These are phyloP conservation scores for Lactarius deliciosus DNA, from an alignment of 768 basidiomycete species.

Conservation along the genomic window DNA sequence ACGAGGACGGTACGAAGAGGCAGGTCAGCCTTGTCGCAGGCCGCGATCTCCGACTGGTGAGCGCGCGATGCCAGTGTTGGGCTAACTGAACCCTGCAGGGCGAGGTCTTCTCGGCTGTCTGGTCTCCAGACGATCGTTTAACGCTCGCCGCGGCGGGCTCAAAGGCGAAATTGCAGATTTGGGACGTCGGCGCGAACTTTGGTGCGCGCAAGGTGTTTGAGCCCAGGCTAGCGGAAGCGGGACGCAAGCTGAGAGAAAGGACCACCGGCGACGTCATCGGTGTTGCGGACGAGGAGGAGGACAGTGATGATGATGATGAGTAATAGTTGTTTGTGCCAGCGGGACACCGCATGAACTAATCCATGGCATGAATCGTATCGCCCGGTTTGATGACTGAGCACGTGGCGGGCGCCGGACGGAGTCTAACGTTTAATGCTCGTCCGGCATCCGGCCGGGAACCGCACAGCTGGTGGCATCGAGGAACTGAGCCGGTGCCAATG, in stretches of 20 bases:
- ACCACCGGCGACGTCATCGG: slow-evolving; percentile 65
- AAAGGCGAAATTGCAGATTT: slow-evolving; percentile 90
- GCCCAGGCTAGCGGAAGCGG: slow-evolving; percentile 70
- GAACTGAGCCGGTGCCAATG: too few species aligned
- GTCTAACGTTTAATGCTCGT: too few species aligned
- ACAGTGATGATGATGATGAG: slow-evolving; percentile 48
- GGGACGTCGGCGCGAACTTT: slow-evolving; percentile 87
- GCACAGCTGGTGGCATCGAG: too few species aligned
- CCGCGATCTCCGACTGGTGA: slow-evolving; percentile 86
- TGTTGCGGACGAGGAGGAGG: slow-evolving; percentile 67
- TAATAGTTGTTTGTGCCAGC: slow-evolving; percentile 27
- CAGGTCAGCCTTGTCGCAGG: slow-evolving; percentile 83
- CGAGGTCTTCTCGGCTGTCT: slow-evolving; percentile 90
- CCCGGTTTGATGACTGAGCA: too few species aligned
- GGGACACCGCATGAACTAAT: not conserved
- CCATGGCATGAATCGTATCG: too few species aligned
- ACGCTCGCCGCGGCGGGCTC: slow-evolving; percentile 94
- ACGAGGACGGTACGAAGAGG: slow-evolving; percentile 59
- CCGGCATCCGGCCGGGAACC: too few species aligned
- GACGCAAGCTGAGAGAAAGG: slow-evolving; percentile 64
- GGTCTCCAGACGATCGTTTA: slow-evolving; percentile 89
- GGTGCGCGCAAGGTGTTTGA: slow-evolving; percentile 84
- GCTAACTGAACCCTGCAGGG: slow-evolving; percentile 52
- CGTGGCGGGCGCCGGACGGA: too few species aligned
- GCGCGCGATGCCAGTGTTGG: slow-evolving; percentile 33